Evolutionary conservation across 2,329 filamentous ascomycete genomes (phyloP).

Genomic region (Aphanoascus verrucosus): DNA sequence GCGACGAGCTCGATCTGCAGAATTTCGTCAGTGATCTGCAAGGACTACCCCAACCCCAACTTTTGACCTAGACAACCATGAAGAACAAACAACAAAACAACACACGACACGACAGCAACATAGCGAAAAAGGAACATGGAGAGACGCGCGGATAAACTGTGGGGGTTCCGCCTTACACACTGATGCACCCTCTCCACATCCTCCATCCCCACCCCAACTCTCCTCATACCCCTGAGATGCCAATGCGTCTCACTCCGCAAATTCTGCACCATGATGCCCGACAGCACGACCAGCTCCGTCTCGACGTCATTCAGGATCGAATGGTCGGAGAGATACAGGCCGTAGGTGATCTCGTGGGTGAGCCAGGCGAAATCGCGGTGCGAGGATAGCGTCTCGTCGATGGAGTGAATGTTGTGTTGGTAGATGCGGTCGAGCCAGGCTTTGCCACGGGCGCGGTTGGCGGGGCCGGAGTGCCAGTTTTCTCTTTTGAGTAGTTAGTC

Average conservation of each 20-base stretch:
- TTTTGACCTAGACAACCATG: not conserved
- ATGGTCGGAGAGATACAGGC: constrained; percentile 40
- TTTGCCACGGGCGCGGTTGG: constrained; percentile 43
- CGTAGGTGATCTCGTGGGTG: constrained; percentile 64
- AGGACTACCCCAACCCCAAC: not conserved
- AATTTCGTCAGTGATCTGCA: not conserved
- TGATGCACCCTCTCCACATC: constrained; percentile 31
- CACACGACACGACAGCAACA: no score
- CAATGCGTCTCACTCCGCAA: constrained; percentile 34
- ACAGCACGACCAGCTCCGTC: constrained; percentile 36
- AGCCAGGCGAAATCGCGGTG: constrained; percentile 43
- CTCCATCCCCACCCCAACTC: constrained; percentile 30
- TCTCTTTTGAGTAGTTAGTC: no score
- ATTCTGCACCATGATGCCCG: constrained; percentile 39
- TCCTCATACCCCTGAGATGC: constrained; percentile 37
- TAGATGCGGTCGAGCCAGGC: constrained; percentile 50
- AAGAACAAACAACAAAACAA: not conserved
- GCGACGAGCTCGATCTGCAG: constrained; percentile 13
- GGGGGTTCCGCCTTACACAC: constrained; percentile 1
- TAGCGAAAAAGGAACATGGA: no score
- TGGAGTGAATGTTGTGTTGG: constrained; percentile 34
- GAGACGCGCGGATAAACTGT: no score
- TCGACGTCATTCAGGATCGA: constrained; percentile 33
- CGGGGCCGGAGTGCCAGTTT: constrained; percentile 48
- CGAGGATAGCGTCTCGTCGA: constrained; percentile 5